These are phyloP conservation scores for Nepenthes gracilis DNA, from an alignment of 148 eudicot genomes.

Conservation along the genomic window DNA sequence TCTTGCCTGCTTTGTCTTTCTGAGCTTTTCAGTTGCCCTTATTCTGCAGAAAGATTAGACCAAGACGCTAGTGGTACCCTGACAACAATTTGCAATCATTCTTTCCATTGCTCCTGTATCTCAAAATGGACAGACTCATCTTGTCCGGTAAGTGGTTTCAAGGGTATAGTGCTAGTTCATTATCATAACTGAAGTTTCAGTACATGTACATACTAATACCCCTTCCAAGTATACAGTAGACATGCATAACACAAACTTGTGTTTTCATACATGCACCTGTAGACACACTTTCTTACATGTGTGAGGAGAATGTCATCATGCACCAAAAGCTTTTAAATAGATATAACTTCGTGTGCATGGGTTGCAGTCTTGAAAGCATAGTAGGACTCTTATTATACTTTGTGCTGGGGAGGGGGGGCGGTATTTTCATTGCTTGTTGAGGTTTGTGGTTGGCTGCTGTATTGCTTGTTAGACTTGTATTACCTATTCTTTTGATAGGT, in stretches of 20 bases:
- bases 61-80: conserved; percentile 82
- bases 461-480: neutral
- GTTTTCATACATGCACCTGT: too few species aligned
- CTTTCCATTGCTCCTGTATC: conserved; percentile 95
- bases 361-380: neutral
- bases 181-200: too few species aligned
- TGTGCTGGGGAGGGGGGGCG: neutral
- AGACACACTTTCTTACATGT: too few species aligned
- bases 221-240: too few species aligned
- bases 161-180: too few species aligned
- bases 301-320: too few species aligned
- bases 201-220: too few species aligned
- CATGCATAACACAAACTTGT: too few species aligned
- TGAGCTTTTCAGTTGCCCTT: conserved; percentile 1
- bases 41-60: conserved; percentile 75
- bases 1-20: neutral
- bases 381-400: neutral
- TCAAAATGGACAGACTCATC: conserved; percentile 98
- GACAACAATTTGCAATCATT: conserved; percentile 92
- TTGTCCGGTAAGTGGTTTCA: conserved; percentile 59
- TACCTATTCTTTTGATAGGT: too few species aligned
- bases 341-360: too few species aligned
- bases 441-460: neutral
- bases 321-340: too few species aligned
- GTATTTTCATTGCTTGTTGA: neutral